phyloP scores from a whole-genome alignment of 192 early-diverging fungal genomes.

The Coemansia sp. region DNA sequence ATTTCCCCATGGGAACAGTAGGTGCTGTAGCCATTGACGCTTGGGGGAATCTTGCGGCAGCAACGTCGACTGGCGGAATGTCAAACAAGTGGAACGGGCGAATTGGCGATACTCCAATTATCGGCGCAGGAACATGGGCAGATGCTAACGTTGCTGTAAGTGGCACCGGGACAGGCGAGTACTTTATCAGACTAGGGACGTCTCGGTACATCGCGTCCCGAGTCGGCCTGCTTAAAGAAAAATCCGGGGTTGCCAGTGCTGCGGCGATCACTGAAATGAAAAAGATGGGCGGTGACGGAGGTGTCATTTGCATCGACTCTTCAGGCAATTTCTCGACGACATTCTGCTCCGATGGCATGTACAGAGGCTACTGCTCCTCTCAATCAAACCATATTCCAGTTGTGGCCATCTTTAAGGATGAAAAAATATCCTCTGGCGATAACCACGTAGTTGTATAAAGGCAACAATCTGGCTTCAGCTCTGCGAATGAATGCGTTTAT shows the following conservation, averaged over 20 bases:
- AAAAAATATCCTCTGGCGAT: constrained; percentile 18
- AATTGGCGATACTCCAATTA: constrained; percentile 34
- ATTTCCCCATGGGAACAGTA: constrained; percentile 38
- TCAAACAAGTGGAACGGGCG: constrained; percentile 37
- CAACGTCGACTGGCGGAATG: constrained; percentile 42
- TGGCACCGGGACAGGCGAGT: constrained; percentile 35
- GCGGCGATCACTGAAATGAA: constrained; percentile 32
- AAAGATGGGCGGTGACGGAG: constrained; percentile 32
- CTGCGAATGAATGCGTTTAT: too few species aligned
- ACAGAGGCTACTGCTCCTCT: constrained; percentile 27
- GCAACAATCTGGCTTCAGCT: too few species aligned
- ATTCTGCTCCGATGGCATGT: constrained; percentile 41
- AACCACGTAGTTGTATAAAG: constrained; percentile 10
- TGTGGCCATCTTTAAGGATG: constrained; percentile 28
- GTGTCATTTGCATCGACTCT: constrained; percentile 28
- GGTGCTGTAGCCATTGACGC: constrained; percentile 36
- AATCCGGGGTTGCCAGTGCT: constrained; percentile 10
- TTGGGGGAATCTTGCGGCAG: constrained; percentile 23
- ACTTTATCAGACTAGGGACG: constrained; percentile 24
- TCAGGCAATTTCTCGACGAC: constrained; percentile 19
- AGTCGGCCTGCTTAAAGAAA: constrained; percentile 19
- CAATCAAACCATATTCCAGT: constrained; percentile 19
- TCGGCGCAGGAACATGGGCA: constrained; percentile 46
- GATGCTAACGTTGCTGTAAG: constrained; percentile 25
- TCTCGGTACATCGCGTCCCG: constrained; percentile 29